Base-by-base conservation (phyloP, 331 rosid species). In the Stylosanthes scabra region DNA sequence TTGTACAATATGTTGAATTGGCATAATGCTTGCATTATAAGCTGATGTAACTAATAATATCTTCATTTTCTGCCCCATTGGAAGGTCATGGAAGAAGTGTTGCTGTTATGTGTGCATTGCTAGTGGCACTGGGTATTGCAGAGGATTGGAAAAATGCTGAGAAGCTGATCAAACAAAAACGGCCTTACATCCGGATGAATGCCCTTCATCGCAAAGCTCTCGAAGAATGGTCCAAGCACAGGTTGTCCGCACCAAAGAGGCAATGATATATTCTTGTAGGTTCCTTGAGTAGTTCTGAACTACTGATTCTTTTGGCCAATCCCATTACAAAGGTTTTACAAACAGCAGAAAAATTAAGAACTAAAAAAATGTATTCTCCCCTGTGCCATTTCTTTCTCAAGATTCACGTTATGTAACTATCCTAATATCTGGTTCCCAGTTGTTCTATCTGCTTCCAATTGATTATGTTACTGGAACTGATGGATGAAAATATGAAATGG, bases 41-140 rank as follows among this genome's bases (percentile, higher is more conserved):
- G 54, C 42, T 28, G 66, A 45, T 73, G 46, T 14, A 6, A 72
- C 70, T 45, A 9, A 34, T 34, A 34, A 34, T 60, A 34, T 60
- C 49, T 56, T 74, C 16, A 31, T 25, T 61, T 8, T 69, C 64
- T 15, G 4, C 66, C 9, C 9, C 60, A 7, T 68, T 42, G 42
- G 9, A 63, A 91, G 98, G 99, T 58, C 99, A 94, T 78, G 99
- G 99, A 69, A 85, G 97, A 87, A 94, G 99, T 77, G 96, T 94
- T 39, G 96, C 97, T 40, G 89, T 94, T 16, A 85, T 90, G 90
- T 94, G 99, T 73, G 99, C 99, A 8, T 73, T 88, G 75, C 68
- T 94, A 63, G 99, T 94, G 68, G 91, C 91, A 78, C 84, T 89
- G 15, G 98, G 96, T 14, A 75, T 78, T 57, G 80, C 83, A 41